These are phyloP conservation scores for Alopecurus myosuroides DNA, from an alignment of 176 grass and related monocot species.

Conservation along the genomic window DNA sequence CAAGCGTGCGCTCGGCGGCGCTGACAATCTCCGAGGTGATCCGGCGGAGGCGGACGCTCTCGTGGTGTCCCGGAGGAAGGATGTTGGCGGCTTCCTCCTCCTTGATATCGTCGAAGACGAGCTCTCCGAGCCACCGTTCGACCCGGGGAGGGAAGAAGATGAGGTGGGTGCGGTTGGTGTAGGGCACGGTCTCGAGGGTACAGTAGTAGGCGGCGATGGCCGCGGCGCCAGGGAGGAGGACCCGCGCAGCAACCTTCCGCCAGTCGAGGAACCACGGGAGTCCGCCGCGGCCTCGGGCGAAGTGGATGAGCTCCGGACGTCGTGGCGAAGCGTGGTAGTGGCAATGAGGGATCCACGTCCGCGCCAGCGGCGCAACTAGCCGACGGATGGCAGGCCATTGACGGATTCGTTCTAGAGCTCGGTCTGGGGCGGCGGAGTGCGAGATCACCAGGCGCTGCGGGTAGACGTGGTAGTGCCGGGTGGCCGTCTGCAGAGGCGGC, in stretches of 20 bases:
- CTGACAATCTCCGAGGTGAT: conserved; percentile 69
- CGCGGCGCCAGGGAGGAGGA: conserved; percentile 34
- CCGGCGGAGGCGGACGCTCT: conserved; percentile 67
- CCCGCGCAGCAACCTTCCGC: conserved; percentile 39
- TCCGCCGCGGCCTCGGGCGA: conserved; percentile 45
- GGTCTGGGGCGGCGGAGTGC: neutral
- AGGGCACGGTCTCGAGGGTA: conserved; percentile 76
- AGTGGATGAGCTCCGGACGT: conserved; percentile 52
- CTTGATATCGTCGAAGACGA: conserved; percentile 63
- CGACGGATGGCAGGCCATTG: neutral
- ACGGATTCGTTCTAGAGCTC: conserved; percentile 9
- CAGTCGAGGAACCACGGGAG: conserved; percentile 70
- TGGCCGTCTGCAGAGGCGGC: neutral
- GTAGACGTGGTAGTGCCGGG: conserved; percentile 22
- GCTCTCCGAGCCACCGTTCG: conserved; percentile 76
- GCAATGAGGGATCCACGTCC: neutral
- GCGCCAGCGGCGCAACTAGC: neutral
- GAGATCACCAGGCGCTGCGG: neutral
- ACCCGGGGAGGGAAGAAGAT: conserved; percentile 49
- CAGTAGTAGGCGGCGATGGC: conserved; percentile 53
- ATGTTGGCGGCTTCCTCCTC: conserved; percentile 49
- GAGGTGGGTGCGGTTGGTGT: conserved; percentile 78
- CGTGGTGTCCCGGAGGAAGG: conserved; percentile 66
- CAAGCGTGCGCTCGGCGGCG: conserved; percentile 54
- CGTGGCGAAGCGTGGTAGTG: neutral